Conservation (phyloP, 352 stramenopile species). For the Phytophthora gonapodyides region DNA sequence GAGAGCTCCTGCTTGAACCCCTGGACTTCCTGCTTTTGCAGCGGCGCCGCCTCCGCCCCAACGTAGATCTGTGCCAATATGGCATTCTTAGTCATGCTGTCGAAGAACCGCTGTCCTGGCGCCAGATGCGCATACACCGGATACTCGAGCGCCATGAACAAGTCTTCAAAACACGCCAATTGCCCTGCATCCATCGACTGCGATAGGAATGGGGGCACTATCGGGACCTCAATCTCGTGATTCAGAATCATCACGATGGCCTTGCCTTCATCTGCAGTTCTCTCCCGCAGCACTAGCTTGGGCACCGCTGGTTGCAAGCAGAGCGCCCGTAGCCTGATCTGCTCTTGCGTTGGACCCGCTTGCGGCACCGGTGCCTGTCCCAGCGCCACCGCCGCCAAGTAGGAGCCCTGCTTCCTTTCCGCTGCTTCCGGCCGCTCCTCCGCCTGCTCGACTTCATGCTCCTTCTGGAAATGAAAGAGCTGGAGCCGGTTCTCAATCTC, state of each 20-base stretch:
- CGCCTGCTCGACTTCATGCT: not conserved
- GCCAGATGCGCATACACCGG: constrained; percentile 15
- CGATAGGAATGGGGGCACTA: not conserved
- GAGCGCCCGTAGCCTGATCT: not conserved
- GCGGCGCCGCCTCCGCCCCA: not conserved
- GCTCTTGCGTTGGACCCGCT: not conserved
- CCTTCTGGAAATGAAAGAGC: not conserved
- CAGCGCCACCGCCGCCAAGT: not conserved
- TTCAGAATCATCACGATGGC: constrained; percentile 13
- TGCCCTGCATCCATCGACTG: constrained; percentile 9
- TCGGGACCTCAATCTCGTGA: constrained; percentile 11
- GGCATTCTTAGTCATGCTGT: not conserved
- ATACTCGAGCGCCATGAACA: constrained; percentile 10
- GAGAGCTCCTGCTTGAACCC: constrained; percentile 7
- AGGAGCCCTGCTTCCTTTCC: not conserved
- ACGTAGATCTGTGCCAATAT: not conserved
- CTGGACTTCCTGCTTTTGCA: not conserved
- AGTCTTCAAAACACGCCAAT: constrained; percentile 3
- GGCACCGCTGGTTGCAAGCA: not conserved
- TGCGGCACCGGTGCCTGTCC: too few relatives aligned
- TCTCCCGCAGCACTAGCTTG: not conserved
- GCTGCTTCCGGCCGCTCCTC: not conserved
- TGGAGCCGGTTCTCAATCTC: not conserved
- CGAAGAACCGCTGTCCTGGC: not conserved
- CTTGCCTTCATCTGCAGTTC: constrained; percentile 6